Base-by-base conservation (phyloP, 2,329 filamentous ascomycete species). In the Neofusicoccum umdonicola region DNA sequence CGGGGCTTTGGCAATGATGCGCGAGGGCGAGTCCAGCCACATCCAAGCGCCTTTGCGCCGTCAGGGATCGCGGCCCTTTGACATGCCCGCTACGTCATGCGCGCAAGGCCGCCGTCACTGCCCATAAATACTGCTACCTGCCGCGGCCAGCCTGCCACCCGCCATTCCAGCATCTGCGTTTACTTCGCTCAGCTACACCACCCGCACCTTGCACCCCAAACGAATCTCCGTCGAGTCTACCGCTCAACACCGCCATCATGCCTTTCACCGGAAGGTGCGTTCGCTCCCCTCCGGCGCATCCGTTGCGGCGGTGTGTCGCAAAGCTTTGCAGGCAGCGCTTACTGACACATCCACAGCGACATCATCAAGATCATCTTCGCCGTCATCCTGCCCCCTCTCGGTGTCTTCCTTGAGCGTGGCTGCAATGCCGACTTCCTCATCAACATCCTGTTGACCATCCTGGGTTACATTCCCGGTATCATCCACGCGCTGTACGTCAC, bases 331-430 rank as follows among this genome's bases (percentile, higher is more conserved):
- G 31, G 39, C 67, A 6, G 39, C 39, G 47, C 63, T 60, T 31
- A 60, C 63, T 52, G 50, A 64, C 54, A 48, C 39, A 9, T 7
- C 11, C 5, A 37, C 72, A 90, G 88, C 77, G 88, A 91, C 77
- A 87, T 91, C 81, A 88, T 88, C 87, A 91, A 91, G 83, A 90
- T 91, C 84, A 86, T 96, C 81, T 85, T 96, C 82, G 93, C 93
- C 84, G 84, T 97, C 84, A 83, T 97, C 82, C 87, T 97, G 69
- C 93, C 93, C 65, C 93, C 93, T 77, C 82, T 97, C 64, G 93
- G 93, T 83, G 93, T 97, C 78, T 95, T 96, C 86, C 90, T 97
- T 71, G 93, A 97, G 89, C 88, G 90, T 72, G 93, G 93, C 73
- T 96, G 93, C 82, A 89, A 89, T 76, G 87, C 89, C 70, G 91